Evolutionary conservation across 2,329 filamentous ascomycete species (phyloP), one percentile per base, ranked within the genome.

Genomic region (Colletotrichum navitas): DNA sequence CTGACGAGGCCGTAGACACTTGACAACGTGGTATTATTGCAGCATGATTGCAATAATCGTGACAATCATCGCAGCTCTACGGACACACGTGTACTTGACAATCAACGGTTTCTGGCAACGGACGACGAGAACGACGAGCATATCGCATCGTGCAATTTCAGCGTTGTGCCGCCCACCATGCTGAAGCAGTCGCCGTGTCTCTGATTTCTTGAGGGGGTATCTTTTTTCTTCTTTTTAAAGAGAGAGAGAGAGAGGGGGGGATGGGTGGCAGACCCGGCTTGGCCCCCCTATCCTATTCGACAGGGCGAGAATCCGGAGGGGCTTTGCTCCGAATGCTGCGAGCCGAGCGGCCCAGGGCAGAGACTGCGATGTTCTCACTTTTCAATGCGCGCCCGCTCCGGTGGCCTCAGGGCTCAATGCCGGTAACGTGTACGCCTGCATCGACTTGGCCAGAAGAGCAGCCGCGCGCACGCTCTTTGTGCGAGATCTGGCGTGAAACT

Each of bases 261-360:
- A 43, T 43, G 18, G 24, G 58, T 34, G 56, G 56, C 29, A 71
- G 47, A 54, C 47, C 47, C 68, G 55, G 67, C 45, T 68, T 59
- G 58, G 41, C 45, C 68, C 51, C 58, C 49, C 49, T 34, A 34
- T 6, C 6, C 49, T 58, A 62, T 43, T 67, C 56, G 56, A 51
- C 63, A 62, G 39, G 32, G 56, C 43, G 51, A 71, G 51, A 58
- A 52, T 68, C 58, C 64, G 64, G 56, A 63, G 34, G 51, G 58
- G 64, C 26, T 41, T 29, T 51, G 21, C 24, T 36, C n/a, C 32
- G 29, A 49, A 51, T 41, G 32, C 26, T 49, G 34, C 60, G 24
- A 26, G 59, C 63, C 55, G 65, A 72, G 68, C 59, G 59, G 43
- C 45, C 43, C 18, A 70, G 54, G 54, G 51, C 52, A 16, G 26